Percentiles rank a stretch among this genome's conserved stretches.
phyloP scores from a whole-genome alignment of 768 basidiomycete species.

The Scleroderma bovista region DNA sequence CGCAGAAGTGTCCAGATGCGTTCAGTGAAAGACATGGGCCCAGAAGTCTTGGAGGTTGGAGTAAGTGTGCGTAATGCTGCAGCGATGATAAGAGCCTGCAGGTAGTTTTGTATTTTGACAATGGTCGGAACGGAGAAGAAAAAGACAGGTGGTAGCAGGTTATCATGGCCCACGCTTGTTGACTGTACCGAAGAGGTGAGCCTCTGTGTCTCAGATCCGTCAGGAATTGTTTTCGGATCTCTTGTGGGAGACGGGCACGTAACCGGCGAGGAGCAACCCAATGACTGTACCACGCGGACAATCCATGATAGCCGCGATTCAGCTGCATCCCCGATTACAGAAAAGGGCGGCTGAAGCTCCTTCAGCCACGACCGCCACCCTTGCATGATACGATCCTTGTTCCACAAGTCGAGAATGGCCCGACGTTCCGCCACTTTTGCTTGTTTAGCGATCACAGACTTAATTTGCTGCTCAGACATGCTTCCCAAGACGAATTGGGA shows the following conservation, averaged over 20 bases:
- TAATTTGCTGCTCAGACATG: slow-evolving; percentile 61
- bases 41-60: slow-evolving; percentile 30
- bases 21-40: slow-evolving; percentile 39
- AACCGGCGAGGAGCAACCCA: slow-evolving; percentile 40
- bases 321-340: slow-evolving; percentile 9
- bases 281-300: slow-evolving; percentile 39
- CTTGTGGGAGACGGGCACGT: slow-evolving; percentile 27
- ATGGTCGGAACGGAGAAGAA: slow-evolving; percentile 53
- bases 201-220: background rate
- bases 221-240: slow-evolving; percentile 2
- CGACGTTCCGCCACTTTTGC: slow-evolving; percentile 52
- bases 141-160: slow-evolving; percentile 59
- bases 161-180: slow-evolving; percentile 13
- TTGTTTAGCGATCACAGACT: slow-evolving; percentile 42
- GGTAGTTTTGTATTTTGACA: slow-evolving; percentile 57
- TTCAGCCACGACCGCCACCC: slow-evolving; percentile 24
- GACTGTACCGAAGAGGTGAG: background rate
- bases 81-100: slow-evolving; percentile 65
- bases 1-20: slow-evolving; percentile 65
- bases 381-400: slow-evolving; percentile 18
- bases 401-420: slow-evolving; percentile 49
- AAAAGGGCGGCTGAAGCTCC: slow-evolving; percentile 1
- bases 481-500: slow-evolving; percentile 58
- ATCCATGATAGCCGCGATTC: slow-evolving; percentile 36
- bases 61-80: slow-evolving; percentile 56